phyloP scores from a whole-genome alignment of 495 filamentous ascomycete species.

The Penicillium daleae region DNA sequence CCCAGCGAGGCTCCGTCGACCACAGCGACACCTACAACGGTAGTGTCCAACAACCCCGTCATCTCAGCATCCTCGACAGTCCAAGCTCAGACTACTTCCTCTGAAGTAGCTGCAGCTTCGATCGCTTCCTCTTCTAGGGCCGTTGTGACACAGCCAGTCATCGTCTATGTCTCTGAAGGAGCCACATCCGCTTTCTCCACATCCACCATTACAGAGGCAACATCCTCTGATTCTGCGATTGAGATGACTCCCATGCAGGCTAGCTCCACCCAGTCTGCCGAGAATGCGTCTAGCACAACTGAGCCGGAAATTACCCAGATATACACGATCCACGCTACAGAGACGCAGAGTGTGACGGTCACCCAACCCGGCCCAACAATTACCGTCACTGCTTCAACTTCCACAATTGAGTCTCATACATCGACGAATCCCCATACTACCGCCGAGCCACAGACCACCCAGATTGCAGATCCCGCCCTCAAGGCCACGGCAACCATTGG shows the following conservation, averaged over 20 bases:
- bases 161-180: slow-evolving; percentile 21
- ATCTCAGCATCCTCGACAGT: neutral
- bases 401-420: neutral
- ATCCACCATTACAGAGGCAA: neutral
- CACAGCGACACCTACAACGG: neutral
- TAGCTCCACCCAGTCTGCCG: neutral
- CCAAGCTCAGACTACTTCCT: neutral
- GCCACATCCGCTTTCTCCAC: slow-evolving; percentile 15
- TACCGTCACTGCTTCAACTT: slow-evolving; percentile 13
- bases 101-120: neutral
- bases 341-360: slow-evolving; percentile 17
- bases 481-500: neutral
- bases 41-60: neutral
- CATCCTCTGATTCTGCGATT: neutral
- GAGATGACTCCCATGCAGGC: neutral
- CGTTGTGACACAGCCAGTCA: slow-evolving; percentile 16
- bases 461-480: neutral
- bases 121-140: slow-evolving; percentile 7
- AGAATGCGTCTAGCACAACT: neutral
- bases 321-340: slow-evolving; percentile 12
- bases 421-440: neutral
- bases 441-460: neutral
- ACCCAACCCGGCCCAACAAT: slow-evolving; percentile 11
- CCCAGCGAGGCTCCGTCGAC: neutral
- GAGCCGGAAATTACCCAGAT: slow-evolving; percentile 1